Evolutionary conservation across 2,329 filamentous ascomycete species (phyloP), one percentile per base, ranked within the genome.

Genomic region (Albifimbria verrucaria): DNA sequence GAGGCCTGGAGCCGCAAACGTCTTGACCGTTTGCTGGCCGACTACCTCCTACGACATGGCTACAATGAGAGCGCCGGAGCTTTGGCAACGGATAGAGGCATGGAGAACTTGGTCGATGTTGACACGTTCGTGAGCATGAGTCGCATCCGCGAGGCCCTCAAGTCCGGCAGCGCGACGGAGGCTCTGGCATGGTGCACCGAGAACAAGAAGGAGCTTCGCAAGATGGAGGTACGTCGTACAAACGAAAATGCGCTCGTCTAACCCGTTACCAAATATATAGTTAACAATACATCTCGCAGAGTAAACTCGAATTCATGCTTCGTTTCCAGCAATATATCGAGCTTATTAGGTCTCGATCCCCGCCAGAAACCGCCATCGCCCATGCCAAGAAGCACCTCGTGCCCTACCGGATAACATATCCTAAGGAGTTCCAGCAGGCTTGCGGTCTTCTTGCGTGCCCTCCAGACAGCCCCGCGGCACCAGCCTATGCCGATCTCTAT

Each of bases 311-410:
- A 70, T 96, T 96, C 65, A 90, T 96, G 78, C 81, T 99, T 43
- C 87, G 94, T 12, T 80, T 95, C 63, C 94, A 99, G 70, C 92
- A 97, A 68, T 97, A 92, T 68, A 92, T 97, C 62, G 94, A 97
- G 71, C 79, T 97, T 55, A 85, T 96, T 54, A 81, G 93, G 55
- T 83, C 79, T 39, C 82, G 82, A 51, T 78, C 86, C 4, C 76
- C 80, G 22, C 67, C 74, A 7, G 91, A 88, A 65, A 92, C 97
- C 57, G 92, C 92, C 12, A 88, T 92, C 56, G 70, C 79, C 22
- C 90, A 97, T 72, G 92, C 92, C 23, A 88, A 86, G 66, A 96
- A 90, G 69, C 88, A 90, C 68, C 80, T 99, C 24, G 78, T 85
- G 17, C 82, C 86, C 2, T 90, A 88, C 63, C 80, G 80, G 51